phyloP scores from a whole-genome alignment of 768 basidiomycete genomes.

The Hemileccinum impolitum region DNA sequence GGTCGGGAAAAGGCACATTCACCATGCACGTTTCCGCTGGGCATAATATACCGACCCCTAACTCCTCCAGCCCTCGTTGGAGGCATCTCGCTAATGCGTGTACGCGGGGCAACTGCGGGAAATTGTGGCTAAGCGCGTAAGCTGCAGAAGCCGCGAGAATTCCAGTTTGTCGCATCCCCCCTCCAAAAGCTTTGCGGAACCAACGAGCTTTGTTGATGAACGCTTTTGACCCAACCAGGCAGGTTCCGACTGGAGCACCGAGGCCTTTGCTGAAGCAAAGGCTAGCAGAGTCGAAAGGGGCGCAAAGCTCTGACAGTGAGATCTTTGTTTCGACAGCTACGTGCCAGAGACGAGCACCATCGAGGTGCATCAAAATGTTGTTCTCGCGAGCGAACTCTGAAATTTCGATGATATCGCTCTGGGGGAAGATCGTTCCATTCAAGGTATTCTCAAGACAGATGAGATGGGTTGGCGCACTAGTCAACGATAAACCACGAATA shows the following conservation, averaged over 20 bases:
- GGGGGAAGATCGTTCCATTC: conserved; percentile 87
- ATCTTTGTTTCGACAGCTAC: conserved; percentile 74
- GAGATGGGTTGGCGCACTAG: conserved; percentile 77
- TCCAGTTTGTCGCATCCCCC: conserved; percentile 93
- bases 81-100: conserved; percentile 73
- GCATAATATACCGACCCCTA: conserved; percentile 70
- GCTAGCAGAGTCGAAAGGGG: conserved; percentile 89
- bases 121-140: conserved; percentile 82
- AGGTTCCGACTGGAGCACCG: conserved; percentile 83
- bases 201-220: conserved; percentile 78
- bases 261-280: conserved; percentile 97
- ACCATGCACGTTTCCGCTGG: conserved; percentile 93
- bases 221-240: conserved; percentile 74
- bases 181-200: conserved; percentile 94
- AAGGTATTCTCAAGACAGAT: conserved; percentile 94
- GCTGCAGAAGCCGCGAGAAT: conserved; percentile 79
- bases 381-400: conserved; percentile 67
- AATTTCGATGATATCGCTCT: conserved; percentile 82
- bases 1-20: conserved; percentile 15
- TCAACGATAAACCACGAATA: conserved; percentile 8
- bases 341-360: conserved; percentile 96
- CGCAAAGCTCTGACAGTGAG: conserved; percentile 71
- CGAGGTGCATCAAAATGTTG: conserved; percentile 81
- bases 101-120: conserved; percentile 68
- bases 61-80: conserved; percentile 63